phyloP scores from a whole-genome alignment of 129 eudicot genomes.

The carrot (Daucus carota) region DH1_v3.0 NC_030389.2:45531001-45531500 shows the following conservation, averaged over 20 bases:
- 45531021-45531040: too few relatives aligned
- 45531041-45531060: too few relatives aligned
- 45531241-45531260: slow-evolving; percentile 54
- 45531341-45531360: background rate
- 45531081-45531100: too few relatives aligned
- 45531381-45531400: too few relatives aligned
- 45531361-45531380: too few relatives aligned
- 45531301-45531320: background rate
- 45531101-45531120: background rate
- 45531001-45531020: too few relatives aligned
- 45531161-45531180: slow-evolving; percentile 95
- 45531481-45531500: background rate
- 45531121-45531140: too few relatives aligned
- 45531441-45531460: background rate
- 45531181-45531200: slow-evolving; percentile 97
- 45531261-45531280: background rate
- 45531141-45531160: background rate
- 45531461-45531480: background rate
- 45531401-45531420: background rate
- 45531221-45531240: slow-evolving; percentile 99
- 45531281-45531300: background rate
- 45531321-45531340: background rate
- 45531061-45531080: too few relatives aligned
- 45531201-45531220: slow-evolving; percentile 99
- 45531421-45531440: too few relatives aligned